phyloP scores from a whole-genome alignment of 1,139 yeast species.

The Candida tetrigidarum region DNA sequence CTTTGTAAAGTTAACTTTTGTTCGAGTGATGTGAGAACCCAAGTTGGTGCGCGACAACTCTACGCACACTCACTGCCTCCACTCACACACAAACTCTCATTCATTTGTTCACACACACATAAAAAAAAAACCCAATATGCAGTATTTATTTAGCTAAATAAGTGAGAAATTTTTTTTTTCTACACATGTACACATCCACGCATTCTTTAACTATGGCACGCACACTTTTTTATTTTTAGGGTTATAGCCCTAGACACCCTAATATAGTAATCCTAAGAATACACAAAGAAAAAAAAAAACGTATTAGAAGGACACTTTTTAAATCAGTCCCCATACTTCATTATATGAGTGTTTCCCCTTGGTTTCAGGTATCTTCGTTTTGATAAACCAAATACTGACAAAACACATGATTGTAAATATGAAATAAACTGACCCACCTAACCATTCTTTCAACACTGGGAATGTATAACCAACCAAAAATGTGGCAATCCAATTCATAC shows the following conservation, averaged over 20 bases:
- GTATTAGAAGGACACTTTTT: too few relatives aligned
- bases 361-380: constrained; percentile 71
- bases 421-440: constrained; percentile 84
- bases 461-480: constrained; percentile 80
- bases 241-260: constrained; percentile 18
- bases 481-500: constrained; percentile 90
- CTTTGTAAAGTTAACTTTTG: constrained; percentile 10
- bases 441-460: constrained; percentile 64
- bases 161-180: not conserved
- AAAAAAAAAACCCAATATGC: constrained; percentile 1
- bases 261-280: too few relatives aligned
- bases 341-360: constrained; percentile 64
- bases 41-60: not conserved
- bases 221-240: too few relatives aligned
- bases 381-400: constrained; percentile 51
- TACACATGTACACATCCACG: too few relatives aligned
- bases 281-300: too few relatives aligned
- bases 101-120: not conserved
- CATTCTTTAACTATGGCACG: too few relatives aligned
- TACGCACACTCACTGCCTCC: not conserved
- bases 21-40: constrained; percentile 1
- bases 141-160: constrained; percentile 2
- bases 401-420: constrained; percentile 66
- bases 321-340: constrained; percentile 55
- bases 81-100: not conserved